Percentiles rank a stretch among this genome's conserved stretches.
Evolutionary conservation across 2,329 filamentous ascomycete genomes (phyloP).

Genomic region (Aspergillus hortae): DNA sequence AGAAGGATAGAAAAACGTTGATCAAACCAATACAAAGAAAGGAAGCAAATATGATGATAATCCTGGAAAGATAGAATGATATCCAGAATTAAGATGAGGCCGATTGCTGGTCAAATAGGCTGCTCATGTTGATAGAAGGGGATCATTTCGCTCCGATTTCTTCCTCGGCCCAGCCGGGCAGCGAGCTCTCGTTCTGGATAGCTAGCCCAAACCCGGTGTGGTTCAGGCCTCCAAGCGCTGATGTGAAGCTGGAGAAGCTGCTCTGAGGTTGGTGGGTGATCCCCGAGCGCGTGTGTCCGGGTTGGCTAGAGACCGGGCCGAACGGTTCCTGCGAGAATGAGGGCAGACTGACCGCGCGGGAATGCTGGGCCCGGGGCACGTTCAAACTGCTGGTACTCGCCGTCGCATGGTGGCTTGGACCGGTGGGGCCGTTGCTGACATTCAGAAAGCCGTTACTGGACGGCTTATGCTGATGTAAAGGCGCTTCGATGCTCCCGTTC

Average conservation of each 20-base stretch:
- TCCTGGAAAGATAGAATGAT: slow-evolving; percentile 20
- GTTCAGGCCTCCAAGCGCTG: slow-evolving; percentile 56
- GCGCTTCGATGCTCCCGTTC: slow-evolving; percentile 49
- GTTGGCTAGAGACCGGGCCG: slow-evolving; percentile 38
- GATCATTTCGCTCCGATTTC: slow-evolving; percentile 55
- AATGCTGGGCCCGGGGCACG: slow-evolving; percentile 59
- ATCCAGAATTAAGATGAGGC: slow-evolving; percentile 15
- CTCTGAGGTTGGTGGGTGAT: slow-evolving; percentile 43
- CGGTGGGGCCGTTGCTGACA: slow-evolving; percentile 54
- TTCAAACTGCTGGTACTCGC: slow-evolving; percentile 59
- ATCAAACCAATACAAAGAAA: slow-evolving; percentile 25
- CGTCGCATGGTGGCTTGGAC: slow-evolving; percentile 69
- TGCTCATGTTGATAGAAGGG: slow-evolving; percentile 10
- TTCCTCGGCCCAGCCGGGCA: slow-evolving; percentile 63
- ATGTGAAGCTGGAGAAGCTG: slow-evolving; percentile 58
- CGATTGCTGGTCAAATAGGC: slow-evolving; percentile 14
- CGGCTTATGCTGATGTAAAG: slow-evolving; percentile 55
- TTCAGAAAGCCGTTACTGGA: slow-evolving; percentile 62
- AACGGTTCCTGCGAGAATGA: slow-evolving; percentile 61
- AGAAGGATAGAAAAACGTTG: slow-evolving; percentile 14
- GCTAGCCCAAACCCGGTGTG: slow-evolving; percentile 58
- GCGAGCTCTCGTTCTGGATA: slow-evolving; percentile 54
- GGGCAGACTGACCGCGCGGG: slow-evolving; percentile 84
- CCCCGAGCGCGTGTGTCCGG: slow-evolving; percentile 32
- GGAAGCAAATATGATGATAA: slow-evolving; percentile 17